These are phyloP conservation scores for Suillus alpinus DNA, from an alignment of 768 basidiomycete genomes.

Conservation along the genomic window DNA sequence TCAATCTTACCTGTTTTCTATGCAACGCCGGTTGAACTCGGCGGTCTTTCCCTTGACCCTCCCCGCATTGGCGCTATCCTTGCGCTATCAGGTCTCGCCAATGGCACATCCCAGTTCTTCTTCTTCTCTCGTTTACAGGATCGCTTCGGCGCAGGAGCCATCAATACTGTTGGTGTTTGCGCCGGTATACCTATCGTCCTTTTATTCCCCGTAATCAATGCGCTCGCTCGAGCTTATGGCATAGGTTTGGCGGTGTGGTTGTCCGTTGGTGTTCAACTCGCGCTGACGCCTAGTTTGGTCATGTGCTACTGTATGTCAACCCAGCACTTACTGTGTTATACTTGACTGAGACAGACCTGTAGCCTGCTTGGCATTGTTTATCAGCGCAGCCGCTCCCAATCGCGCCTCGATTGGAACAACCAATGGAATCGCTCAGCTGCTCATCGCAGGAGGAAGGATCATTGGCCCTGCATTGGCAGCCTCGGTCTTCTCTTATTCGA, in stretches of 20 bases:
- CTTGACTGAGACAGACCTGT: neutral
- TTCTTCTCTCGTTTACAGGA: slow-evolving; percentile 31
- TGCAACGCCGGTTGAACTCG: slow-evolving; percentile 31
- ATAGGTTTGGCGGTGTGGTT: slow-evolving; percentile 27
- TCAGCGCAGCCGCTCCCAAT: slow-evolving; percentile 50
- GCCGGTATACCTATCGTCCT: slow-evolving; percentile 28
- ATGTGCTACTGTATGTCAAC: slow-evolving; percentile 32
- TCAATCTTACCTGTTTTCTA: slow-evolving; percentile 38
- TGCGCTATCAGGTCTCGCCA: slow-evolving; percentile 30
- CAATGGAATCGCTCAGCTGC: slow-evolving; percentile 56
- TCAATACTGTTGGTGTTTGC: slow-evolving; percentile 27
- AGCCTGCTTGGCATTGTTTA: neutral
- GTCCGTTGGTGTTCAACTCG: slow-evolving; percentile 23
- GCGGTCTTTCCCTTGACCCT: slow-evolving; percentile 36
- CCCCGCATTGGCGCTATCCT: slow-evolving; percentile 35
- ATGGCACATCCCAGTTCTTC: slow-evolving; percentile 30
- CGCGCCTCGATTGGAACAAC: slow-evolving; percentile 65
- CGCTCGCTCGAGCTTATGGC: slow-evolving; percentile 21
- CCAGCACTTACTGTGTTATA: neutral
- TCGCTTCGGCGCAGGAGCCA: slow-evolving; percentile 27
- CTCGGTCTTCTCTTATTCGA: slow-evolving; percentile 68
- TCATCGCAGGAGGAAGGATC: slow-evolving; percentile 37
- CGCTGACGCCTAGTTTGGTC: slow-evolving; percentile 17
- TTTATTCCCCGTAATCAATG: slow-evolving; percentile 30
- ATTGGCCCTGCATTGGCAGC: slow-evolving; percentile 57